phyloP scores from a whole-genome alignment of 768 basidiomycete species.

The Russula brevipes region DNA sequence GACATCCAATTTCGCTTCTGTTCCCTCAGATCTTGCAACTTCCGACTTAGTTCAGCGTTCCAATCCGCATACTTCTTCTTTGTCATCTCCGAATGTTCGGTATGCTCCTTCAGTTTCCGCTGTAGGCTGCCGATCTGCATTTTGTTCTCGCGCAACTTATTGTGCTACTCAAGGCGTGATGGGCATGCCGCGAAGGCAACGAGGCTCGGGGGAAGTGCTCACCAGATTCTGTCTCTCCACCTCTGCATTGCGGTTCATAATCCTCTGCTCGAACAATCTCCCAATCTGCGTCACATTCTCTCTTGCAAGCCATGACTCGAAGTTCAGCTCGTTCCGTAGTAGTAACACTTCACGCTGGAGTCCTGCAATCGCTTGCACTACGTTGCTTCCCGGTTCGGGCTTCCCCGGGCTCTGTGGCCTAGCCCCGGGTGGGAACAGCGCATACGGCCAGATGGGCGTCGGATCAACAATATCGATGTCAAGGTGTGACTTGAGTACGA shows the following conservation, averaged over 20 bases:
- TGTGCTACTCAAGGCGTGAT: slow-evolving; percentile 47
- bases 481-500: slow-evolving; percentile 66
- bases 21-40: slow-evolving; percentile 66
- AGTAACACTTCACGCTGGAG: slow-evolving; percentile 74
- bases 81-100: slow-evolving; percentile 61
- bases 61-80: slow-evolving; percentile 81
- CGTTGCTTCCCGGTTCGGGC: slow-evolving; percentile 39
- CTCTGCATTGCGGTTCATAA: slow-evolving; percentile 69
- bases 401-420: slow-evolving; percentile 14
- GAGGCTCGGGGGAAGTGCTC: slow-evolving; percentile 28
- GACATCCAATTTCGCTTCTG: slow-evolving; percentile 73
- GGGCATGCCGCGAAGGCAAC: slow-evolving; percentile 8
- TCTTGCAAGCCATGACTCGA: slow-evolving; percentile 77
- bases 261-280: slow-evolving; percentile 68
- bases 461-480: slow-evolving; percentile 57
- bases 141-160: slow-evolving; percentile 75
- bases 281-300: slow-evolving; percentile 81
- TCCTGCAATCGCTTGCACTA: slow-evolving; percentile 60
- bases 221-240: slow-evolving; percentile 79
- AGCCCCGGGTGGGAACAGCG: slow-evolving; percentile 36
- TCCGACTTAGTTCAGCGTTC: slow-evolving; percentile 76
- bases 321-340: slow-evolving; percentile 76
- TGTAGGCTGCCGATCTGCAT: slow-evolving; percentile 62
- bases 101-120: slow-evolving; percentile 65
- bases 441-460: slow-evolving; percentile 47